A percentile compares a stretch with the other conserved stretches of the same genome.
Evolutionary conservation across 108 stramenopile species (phyloP).

Genomic region (Fistulifera pelliculosa): DNA sequence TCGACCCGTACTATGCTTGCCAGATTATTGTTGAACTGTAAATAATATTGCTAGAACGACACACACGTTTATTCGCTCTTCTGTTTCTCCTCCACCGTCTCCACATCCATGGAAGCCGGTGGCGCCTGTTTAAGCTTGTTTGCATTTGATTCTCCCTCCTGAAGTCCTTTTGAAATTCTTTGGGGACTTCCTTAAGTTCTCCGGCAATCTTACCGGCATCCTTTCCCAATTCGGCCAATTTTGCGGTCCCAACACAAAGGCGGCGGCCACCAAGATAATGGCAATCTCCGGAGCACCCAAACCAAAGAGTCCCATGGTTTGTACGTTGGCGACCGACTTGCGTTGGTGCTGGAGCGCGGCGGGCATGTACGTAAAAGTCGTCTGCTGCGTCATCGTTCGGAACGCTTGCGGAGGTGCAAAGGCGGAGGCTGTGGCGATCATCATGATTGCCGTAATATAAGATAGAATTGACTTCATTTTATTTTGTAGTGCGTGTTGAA

Average conservation of each 20-base stretch:
- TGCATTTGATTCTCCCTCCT: conserved; percentile 80
- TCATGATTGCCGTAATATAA: conserved; percentile 4
- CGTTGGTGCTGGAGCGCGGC: conserved; percentile 38
- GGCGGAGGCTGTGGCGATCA: conserved; percentile 13
- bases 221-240: conserved; percentile 87
- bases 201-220: conserved; percentile 94
- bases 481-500: background rate
- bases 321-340: conserved; percentile 64
- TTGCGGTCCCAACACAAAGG: conserved; percentile 88
- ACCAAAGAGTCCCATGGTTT: conserved; percentile 88
- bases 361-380: conserved; percentile 7
- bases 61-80: too few species aligned
- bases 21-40: too few species aligned
- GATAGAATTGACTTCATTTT: conserved; percentile 6
- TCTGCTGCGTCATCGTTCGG: background rate
- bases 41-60: too few species aligned
- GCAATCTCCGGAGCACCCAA: conserved; percentile 91
- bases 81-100: background rate
- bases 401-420: conserved; percentile 15
- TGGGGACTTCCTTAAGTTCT: conserved; percentile 90
- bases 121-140: conserved; percentile 4
- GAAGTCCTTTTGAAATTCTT: conserved; percentile 90
- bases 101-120: background rate
- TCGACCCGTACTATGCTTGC: too few species aligned
- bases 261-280: conserved; percentile 82